Conservation (phyloP, 2,329 filamentous ascomycete genomes). For the Neonectria neomacrospora region DNA sequence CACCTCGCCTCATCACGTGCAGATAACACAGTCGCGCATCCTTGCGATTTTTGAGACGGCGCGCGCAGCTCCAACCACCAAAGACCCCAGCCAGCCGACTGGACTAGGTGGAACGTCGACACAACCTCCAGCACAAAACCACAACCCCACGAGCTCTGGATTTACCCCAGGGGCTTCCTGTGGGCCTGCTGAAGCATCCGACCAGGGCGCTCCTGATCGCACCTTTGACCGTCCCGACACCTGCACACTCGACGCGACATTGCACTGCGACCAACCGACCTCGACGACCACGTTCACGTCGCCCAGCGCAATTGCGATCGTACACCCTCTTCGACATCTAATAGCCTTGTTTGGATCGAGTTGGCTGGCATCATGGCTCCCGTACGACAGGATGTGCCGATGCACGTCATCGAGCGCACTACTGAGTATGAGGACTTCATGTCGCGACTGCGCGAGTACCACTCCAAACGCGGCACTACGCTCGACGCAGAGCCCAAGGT, state of each 20-base stretch:
- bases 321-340: background rate
- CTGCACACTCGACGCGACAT: conserved; percentile 20
- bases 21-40: conserved; percentile 25
- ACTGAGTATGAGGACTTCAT: conserved; percentile 85
- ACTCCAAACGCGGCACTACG: conserved; percentile 80
- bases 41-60: conserved; percentile 26
- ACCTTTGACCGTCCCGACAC: background rate
- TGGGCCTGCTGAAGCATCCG: conserved; percentile 10
- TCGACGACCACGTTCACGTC: conserved; percentile 2
- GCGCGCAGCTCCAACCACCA: conserved; percentile 20
- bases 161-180: conserved; percentile 3
- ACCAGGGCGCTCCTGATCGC: conserved; percentile 1
- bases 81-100: conserved; percentile 24
- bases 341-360: background rate
- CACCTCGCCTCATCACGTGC: conserved; percentile 15
- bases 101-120: conserved; percentile 24
- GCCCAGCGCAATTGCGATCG: conserved; percentile 12
- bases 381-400: conserved; percentile 50
- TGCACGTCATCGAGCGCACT: conserved; percentile 66
- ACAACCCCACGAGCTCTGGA: conserved; percentile 15
- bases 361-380: conserved; percentile 47
- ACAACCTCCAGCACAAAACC: conserved; percentile 8
- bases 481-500: conserved; percentile 87
- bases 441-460: conserved; percentile 75
- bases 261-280: conserved; percentile 1